Evolutionary conservation across 768 basidiomycete species (phyloP).

Genomic region (Leccinum longicurvipes): DNA sequence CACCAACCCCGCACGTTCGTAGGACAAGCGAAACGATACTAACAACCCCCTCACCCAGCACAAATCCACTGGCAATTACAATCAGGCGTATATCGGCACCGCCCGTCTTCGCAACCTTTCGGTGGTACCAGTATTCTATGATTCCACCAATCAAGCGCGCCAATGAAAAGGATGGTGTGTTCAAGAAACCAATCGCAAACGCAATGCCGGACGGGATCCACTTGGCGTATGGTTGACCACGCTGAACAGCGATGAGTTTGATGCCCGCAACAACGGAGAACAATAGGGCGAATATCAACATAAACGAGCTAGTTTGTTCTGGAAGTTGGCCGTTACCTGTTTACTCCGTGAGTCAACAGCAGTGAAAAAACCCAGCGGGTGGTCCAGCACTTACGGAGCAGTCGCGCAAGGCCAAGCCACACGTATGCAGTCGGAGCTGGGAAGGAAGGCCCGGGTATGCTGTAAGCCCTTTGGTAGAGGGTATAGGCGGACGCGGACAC

Average conservation of each 20-base stretch:
- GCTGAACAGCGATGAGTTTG: constrained; percentile 57
- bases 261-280: constrained; percentile 66
- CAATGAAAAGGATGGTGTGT: constrained; percentile 92
- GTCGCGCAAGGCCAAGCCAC: constrained; percentile 77
- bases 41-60: constrained; percentile 89
- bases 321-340: constrained; percentile 83
- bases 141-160: constrained; percentile 88
- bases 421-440: constrained; percentile 95
- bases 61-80: constrained; percentile 91
- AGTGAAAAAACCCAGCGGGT: not conserved
- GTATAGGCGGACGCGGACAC: constrained; percentile 86
- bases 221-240: constrained; percentile 52
- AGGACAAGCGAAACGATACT: constrained; percentile 77
- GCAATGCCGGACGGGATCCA: constrained; percentile 93
- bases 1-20: constrained; percentile 70
- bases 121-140: constrained; percentile 69
- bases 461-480: constrained; percentile 83
- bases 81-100: constrained; percentile 69
- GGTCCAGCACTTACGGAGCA: constrained; percentile 55
- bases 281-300: constrained; percentile 70
- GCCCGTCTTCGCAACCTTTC: constrained; percentile 44
- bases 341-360: constrained; percentile 8
- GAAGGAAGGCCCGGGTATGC: constrained; percentile 91
- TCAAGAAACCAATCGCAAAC: constrained; percentile 94
- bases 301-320: constrained; percentile 68